phyloP scores from a whole-genome alignment of 768 basidiomycete genomes.

The Amanita polypyramis region DNA sequence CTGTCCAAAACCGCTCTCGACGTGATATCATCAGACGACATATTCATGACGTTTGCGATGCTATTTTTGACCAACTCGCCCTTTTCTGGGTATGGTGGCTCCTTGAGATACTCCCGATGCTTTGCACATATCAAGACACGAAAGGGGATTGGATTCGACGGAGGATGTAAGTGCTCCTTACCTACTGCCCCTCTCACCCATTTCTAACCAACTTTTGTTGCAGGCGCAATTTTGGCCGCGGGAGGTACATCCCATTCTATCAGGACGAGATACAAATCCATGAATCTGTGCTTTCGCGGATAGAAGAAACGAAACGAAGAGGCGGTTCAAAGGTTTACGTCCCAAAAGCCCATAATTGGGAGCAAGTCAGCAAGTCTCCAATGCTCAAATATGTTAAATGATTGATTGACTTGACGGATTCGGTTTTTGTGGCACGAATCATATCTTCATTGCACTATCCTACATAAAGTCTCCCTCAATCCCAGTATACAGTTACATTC shows the following conservation, averaged over 20 bases:
- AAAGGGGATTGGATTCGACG: background rate
- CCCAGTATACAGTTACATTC: background rate
- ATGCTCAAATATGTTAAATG: constrained; percentile 4
- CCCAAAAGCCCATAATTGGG: constrained; percentile 1
- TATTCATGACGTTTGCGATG: background rate
- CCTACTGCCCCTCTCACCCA: background rate
- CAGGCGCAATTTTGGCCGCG: constrained; percentile 1
- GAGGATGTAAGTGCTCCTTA: background rate
- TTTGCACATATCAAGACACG: background rate
- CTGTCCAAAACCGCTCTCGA: too few species aligned
- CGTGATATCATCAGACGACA: background rate
- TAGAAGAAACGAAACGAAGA: background rate
- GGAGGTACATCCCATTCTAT: constrained; percentile 4
- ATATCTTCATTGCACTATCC: background rate
- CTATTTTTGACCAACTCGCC: constrained; percentile 1
- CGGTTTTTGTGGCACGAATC: background rate
- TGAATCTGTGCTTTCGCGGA: constrained; percentile 1
- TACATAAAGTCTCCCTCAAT: background rate
- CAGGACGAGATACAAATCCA: constrained; percentile 1
- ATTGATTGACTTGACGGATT: background rate
- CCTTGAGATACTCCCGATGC: background rate
- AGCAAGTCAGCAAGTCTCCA: background rate
- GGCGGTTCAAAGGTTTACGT: background rate
- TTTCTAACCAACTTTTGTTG: background rate
- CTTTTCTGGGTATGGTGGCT: constrained; percentile 3